Evolutionary conservation across 208 protist genomes (phyloP), one percentile per base, ranked within the genome.

Genomic region (Trypanosoma cruzi): DNA sequence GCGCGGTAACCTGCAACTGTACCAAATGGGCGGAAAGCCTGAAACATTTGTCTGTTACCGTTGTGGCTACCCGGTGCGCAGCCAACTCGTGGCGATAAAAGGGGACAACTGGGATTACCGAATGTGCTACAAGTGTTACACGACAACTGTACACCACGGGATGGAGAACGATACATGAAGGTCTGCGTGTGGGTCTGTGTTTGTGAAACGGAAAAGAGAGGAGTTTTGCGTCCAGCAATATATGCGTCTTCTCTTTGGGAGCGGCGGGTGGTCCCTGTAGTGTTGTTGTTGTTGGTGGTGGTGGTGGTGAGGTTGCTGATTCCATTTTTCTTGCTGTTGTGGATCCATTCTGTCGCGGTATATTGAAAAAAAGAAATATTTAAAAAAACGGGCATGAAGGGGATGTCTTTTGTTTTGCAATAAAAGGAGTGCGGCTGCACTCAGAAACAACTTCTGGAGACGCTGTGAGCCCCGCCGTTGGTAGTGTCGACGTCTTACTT

Each of bases 71-170:
- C 90, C 90, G 0, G 85, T 91, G 63, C 62, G 76, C 1, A 91
- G 84, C 37, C 80, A 83, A 22, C 73, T 96, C 18, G 86, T 94
- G 16, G 87, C 84, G 1, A 84, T 96, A 64, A 88, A 90, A 40
- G 82, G 87, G 16, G 90, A 94, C 42, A 96, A 94, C 71, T 96
- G 90, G 88, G 90, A 96, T 61, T 96, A 72, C 46, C 73, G 90
- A n/a, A 96, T 96, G 90, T 96, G 90, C 77, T 96, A 96, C 68
- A 79, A 31, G 48, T 96, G 90, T 74, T 96, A 96, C 76, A 87
- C 76, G 20, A 64, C 42, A 1, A 86, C 79, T 1, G 58, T 90
- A 1, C 29, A 78, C 24, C 50, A 73, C 28, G 90, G 90, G 1
- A 90, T 94, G 86, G 88, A 93, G 59, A 44, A 71, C 20, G 79